A percentile compares a stretch with the other conserved stretches of the same genome.
These are phyloP conservation scores for Lachnellula subtilissima DNA, from an alignment of 2,329 filamentous ascomycete species.

Conservation along the genomic window DNA sequence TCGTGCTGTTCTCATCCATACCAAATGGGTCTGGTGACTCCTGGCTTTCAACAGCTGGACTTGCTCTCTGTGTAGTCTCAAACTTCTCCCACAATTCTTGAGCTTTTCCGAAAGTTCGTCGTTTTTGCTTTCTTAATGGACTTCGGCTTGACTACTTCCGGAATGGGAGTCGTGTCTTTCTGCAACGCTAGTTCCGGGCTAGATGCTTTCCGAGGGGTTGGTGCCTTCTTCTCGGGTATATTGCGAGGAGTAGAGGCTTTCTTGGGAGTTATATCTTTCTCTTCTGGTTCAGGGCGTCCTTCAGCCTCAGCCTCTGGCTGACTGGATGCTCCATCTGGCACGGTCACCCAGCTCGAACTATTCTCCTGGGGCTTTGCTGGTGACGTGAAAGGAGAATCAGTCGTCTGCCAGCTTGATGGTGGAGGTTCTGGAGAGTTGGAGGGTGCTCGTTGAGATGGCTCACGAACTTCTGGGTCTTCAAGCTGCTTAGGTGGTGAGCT, in stretches of 20 bases:
- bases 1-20: slow-evolving; percentile 12
- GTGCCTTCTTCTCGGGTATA: background rate
- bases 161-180: background rate
- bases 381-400: background rate
- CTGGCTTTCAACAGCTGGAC: background rate
- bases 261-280: background rate
- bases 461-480: background rate
- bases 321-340: slow-evolving; percentile 3
- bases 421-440: slow-evolving; percentile 5
- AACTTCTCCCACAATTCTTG: slow-evolving; percentile 19
- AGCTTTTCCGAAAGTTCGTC: slow-evolving; percentile 8
- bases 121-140: background rate
- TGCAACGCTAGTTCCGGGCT: background rate
- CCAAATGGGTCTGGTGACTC: slow-evolving; percentile 1
- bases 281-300: background rate
- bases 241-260: background rate
- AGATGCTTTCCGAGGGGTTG: background rate
- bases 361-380: background rate
- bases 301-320: background rate
- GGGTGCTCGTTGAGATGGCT: background rate
- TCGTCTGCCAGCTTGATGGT: slow-evolving; percentile 24
- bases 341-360: slow-evolving; percentile 9
- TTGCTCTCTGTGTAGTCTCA: slow-evolving; percentile 5
- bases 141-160: background rate
- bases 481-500: background rate